Conservation (phyloP, 306 rosid genomes). For the Quercus aquifolioides region DNA sequence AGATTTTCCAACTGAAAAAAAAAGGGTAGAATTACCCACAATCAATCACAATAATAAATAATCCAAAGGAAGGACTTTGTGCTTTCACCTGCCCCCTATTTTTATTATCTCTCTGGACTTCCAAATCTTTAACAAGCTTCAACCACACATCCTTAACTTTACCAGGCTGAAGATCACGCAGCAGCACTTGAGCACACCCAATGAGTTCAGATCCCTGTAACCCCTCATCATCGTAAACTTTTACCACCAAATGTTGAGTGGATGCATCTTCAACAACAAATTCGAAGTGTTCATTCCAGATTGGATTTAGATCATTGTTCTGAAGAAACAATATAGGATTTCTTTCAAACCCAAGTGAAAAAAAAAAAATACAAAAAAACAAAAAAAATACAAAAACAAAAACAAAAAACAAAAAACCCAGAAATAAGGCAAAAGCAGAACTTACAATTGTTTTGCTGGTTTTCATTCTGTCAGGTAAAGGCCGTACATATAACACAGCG, state of each 20-base stretch:
- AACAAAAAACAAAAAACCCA: background rate
- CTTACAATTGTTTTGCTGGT: conserved; percentile 88
- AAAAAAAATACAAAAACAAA: background rate
- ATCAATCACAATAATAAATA: conserved; percentile 16
- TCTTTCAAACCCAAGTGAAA: conserved; percentile 18
- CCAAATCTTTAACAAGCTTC: conserved; percentile 96
- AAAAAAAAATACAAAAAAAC: background rate
- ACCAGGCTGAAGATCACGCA: conserved; percentile 85
- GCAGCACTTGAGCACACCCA: conserved; percentile 61
- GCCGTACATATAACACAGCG: conserved; percentile 73
- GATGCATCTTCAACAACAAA: conserved; percentile 82
- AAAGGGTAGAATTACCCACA: conserved; percentile 14
- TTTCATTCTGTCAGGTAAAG: conserved; percentile 75
- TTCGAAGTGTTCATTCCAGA: conserved; percentile 97
- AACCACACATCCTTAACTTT: conserved; percentile 94
- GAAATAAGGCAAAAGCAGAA: conserved; percentile 2
- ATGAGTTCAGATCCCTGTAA: conserved; percentile 72
- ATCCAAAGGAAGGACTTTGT: conserved; percentile 1
- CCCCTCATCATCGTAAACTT: conserved; percentile 76
- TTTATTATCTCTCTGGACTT: conserved; percentile 81
- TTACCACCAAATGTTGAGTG: conserved; percentile 80
- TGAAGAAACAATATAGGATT: conserved; percentile 31
- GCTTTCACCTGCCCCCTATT: conserved; percentile 78
- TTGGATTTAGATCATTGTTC: conserved; percentile 94
- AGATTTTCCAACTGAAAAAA: background rate